Conservation (phyloP, 352 stramenopile genomes). For the Elongisporangium senticosum region DNA sequence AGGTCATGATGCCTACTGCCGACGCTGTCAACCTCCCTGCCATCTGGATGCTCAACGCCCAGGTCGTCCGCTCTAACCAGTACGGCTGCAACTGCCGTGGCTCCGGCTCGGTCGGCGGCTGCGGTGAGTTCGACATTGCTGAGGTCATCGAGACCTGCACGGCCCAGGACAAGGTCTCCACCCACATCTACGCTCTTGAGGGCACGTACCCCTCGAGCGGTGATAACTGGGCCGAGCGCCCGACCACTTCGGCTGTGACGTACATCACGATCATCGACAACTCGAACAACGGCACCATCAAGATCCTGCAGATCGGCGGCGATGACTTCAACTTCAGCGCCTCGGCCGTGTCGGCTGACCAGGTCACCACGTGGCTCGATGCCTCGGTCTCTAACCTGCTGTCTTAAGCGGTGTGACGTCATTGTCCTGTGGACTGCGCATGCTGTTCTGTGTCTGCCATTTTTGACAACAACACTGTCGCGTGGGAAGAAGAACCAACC, state of each 20-base stretch:
- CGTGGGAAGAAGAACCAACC: background rate
- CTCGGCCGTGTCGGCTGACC: slow-evolving; percentile 18
- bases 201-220: slow-evolving; percentile 28
- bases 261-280: slow-evolving; percentile 54
- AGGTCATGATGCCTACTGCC: slow-evolving; percentile 51
- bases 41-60: slow-evolving; percentile 75
- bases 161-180: slow-evolving; percentile 46
- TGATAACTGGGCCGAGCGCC: slow-evolving; percentile 36
- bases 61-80: slow-evolving; percentile 58
- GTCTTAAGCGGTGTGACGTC: slow-evolving; percentile 3
- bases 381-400: slow-evolving; percentile 33
- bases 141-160: slow-evolving; percentile 67
- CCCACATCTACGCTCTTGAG: slow-evolving; percentile 75
- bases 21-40: slow-evolving; percentile 41
- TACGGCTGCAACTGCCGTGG: slow-evolving; percentile 76
- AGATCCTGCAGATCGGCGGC: slow-evolving; percentile 36
- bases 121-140: slow-evolving; percentile 65
- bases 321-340: slow-evolving; percentile 36
- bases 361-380: slow-evolving; percentile 27
- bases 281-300: slow-evolving; percentile 24
- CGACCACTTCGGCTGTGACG: slow-evolving; percentile 24
- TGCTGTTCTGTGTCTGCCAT: background rate
- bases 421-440: background rate
- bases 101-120: slow-evolving; percentile 41
- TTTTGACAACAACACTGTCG: background rate